phyloP scores from a whole-genome alignment of 495 filamentous ascomycete genomes.

The Aeminium ludgeri region DNA sequence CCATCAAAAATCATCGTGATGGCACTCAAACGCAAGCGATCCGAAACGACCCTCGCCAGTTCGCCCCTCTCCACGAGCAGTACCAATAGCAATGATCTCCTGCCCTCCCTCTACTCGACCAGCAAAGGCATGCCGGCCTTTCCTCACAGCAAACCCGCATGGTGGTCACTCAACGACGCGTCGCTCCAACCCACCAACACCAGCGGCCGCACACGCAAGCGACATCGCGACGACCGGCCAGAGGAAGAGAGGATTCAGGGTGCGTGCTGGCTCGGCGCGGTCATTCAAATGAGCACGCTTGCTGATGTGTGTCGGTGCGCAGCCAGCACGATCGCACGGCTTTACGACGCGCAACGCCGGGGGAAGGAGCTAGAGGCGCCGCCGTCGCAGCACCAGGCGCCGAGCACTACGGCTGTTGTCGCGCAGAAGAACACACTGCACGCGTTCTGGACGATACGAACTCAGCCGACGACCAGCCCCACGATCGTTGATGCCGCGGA shows the following conservation, averaged over 20 bases:
- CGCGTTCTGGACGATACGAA: constrained; percentile 23
- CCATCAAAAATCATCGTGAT: constrained; percentile 9
- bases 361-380: constrained; percentile 7
- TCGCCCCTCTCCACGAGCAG: constrained; percentile 16
- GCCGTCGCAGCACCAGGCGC: too few relatives aligned
- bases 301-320: background rate
- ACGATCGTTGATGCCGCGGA: background rate
- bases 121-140: constrained; percentile 5
- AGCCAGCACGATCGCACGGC: constrained; percentile 24
- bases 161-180: constrained; percentile 6
- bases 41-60: constrained; percentile 14
- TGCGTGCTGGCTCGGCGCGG: constrained; percentile 9
- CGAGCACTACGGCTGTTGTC: background rate
- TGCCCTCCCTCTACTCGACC: constrained; percentile 7
- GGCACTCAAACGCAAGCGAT: constrained; percentile 27
- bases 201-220: constrained; percentile 21
- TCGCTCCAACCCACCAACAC: constrained; percentile 1
- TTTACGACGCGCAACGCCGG: constrained; percentile 23
- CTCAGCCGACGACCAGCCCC: constrained; percentile 1
- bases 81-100: constrained; percentile 4
- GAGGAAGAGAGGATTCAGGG: constrained; percentile 22
- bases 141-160: constrained; percentile 7
- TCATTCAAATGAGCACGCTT: background rate
- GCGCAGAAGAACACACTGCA: constrained; percentile 23
- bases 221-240: constrained; percentile 24